Percentiles rank a stretch among this genome's conserved stretches.
These are phyloP conservation scores for Nicotiana tomentosiformis DNA, from an alignment of 257 asterid species.

Conservation along the genomic window DNA sequence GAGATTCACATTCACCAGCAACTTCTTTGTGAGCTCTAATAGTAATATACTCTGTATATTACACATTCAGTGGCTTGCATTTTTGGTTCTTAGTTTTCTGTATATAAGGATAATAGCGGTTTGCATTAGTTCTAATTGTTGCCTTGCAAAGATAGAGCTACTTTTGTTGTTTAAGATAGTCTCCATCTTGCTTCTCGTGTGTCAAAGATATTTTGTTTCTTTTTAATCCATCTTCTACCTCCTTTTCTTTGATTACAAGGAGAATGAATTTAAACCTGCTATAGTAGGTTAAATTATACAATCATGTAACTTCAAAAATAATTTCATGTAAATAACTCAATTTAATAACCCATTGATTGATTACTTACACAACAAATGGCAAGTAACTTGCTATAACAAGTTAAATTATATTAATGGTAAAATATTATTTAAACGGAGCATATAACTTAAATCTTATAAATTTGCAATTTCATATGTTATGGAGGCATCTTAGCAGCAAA, in stretches of 20 bases:
- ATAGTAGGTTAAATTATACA: too few relatives aligned
- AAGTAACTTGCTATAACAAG: too few relatives aligned
- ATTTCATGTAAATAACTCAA: too few relatives aligned
- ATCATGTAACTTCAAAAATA: too few relatives aligned
- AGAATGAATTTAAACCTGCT: neutral
- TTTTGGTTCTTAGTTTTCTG: constrained; percentile 4
- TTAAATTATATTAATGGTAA: too few relatives aligned
- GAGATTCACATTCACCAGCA: neutral
- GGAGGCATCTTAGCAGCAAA: too few relatives aligned
- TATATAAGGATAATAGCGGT: neutral
- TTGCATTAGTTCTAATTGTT: neutral
- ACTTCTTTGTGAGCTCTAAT: neutral
- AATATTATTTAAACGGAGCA: too few relatives aligned
- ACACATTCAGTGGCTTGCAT: neutral
- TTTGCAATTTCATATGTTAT: too few relatives aligned
- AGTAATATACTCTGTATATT: neutral
- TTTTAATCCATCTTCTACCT: neutral
- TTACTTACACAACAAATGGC: too few relatives aligned
- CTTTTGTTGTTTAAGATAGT: neutral
- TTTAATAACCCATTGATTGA: too few relatives aligned
- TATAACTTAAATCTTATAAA: too few relatives aligned
- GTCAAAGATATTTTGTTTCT: neutral
- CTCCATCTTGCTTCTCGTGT: neutral
- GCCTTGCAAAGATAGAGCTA: neutral
- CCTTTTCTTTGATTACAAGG: neutral